Conservation (phyloP, 371 early-diverging fungal genomes). For the Quaeritorhiza haematococci region DNA sequence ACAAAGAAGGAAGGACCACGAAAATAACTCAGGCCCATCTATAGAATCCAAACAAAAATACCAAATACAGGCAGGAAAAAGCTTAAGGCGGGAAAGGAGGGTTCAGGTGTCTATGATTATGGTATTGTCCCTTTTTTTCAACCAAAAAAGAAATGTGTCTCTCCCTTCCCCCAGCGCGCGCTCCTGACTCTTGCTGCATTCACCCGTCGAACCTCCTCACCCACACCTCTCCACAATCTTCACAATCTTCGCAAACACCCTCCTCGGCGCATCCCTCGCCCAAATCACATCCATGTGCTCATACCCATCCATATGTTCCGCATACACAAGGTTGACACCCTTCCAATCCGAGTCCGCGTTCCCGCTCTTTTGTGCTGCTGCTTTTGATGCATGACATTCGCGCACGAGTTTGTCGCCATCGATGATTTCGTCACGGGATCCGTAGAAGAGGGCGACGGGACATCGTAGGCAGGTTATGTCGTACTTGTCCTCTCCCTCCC, state of each 20-base stretch:
- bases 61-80: too few species aligned
- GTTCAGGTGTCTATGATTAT: too few species aligned
- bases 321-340: conserved; percentile 39
- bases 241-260: conserved; percentile 20
- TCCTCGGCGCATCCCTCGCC: conserved; percentile 29
- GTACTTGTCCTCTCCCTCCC: background rate
- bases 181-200: too few species aligned
- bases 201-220: too few species aligned
- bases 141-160: too few species aligned
- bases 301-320: conserved; percentile 44
- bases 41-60: too few species aligned
- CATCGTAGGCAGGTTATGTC: background rate
- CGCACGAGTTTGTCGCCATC: conserved; percentile 43
- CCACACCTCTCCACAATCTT: conserved; percentile 15
- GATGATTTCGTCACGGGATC: conserved; percentile 46
- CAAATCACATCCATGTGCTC: conserved; percentile 61
- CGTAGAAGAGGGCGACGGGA: conserved; percentile 49
- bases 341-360: background rate
- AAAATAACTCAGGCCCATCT: too few species aligned
- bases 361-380: conserved; percentile 17
- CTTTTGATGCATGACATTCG: background rate
- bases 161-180: too few species aligned
- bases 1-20: too few species aligned
- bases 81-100: too few species aligned
- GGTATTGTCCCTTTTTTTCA: too few species aligned